Conservation (phyloP, 495 filamentous ascomycete species). For the Cercophora newfieldiana region DNA sequence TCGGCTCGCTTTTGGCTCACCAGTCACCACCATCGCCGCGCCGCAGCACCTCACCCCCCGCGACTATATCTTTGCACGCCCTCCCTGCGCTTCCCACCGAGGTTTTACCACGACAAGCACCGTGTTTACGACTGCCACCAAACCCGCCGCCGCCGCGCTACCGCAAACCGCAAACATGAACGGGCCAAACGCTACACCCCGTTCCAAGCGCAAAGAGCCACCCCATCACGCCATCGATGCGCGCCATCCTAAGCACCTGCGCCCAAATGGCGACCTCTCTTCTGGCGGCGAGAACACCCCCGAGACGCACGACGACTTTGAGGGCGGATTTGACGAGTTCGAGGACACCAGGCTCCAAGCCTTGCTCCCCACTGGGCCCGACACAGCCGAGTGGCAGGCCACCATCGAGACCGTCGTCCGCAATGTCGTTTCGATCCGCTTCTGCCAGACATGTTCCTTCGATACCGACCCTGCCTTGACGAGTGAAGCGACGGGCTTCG, state of each 20-base stretch:
- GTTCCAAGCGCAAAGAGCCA: conserved; percentile 53
- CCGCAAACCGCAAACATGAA: conserved; percentile 38
- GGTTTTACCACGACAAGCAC: background rate
- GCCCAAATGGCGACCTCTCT: conserved; percentile 44
- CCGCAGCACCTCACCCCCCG: background rate
- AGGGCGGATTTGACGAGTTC: conserved; percentile 39
- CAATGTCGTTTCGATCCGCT: conserved; percentile 95
- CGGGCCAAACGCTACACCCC: conserved; percentile 37
- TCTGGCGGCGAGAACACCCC: conserved; percentile 52
- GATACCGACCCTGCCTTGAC: conserved; percentile 92
- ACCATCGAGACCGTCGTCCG: conserved; percentile 92
- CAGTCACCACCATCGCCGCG: background rate
- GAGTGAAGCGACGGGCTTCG: conserved; percentile 95
- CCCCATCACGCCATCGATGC: conserved; percentile 38
- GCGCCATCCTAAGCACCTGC: conserved; percentile 52
- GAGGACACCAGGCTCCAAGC: conserved; percentile 39
- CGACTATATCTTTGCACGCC: background rate
- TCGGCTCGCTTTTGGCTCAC: background rate
- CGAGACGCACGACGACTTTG: conserved; percentile 37
- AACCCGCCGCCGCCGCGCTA: background rate
- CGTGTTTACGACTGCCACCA: background rate
- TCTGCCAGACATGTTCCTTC: conserved; percentile 98
- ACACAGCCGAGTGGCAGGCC: conserved; percentile 94
- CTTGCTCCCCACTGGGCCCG: conserved; percentile 57
- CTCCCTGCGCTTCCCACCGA: background rate